phyloP scores from a whole-genome alignment of 139 green algal genomes.

The Tetradesmus lagerheimii region DNA sequence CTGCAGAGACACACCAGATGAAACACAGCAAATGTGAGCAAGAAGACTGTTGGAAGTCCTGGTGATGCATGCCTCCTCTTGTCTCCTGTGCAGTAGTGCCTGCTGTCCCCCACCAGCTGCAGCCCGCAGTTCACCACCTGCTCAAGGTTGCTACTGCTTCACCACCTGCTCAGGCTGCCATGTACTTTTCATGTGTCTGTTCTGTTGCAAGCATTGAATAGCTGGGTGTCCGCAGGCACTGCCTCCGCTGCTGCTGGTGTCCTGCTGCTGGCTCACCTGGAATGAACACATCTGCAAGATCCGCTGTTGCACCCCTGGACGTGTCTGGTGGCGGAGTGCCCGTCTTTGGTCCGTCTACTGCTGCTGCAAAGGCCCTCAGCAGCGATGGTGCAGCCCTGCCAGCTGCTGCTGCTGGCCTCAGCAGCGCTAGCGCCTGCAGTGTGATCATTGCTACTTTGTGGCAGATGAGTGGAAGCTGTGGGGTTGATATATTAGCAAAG shows the following conservation, averaged over 20 bases:
- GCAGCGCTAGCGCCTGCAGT: neutral
- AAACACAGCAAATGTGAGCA: neutral
- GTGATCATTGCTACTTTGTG: neutral
- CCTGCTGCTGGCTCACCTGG: neutral
- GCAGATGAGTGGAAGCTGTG: neutral
- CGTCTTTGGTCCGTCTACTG: constrained; percentile 33
- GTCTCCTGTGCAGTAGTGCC: too few species aligned
- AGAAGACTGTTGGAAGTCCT: neutral
- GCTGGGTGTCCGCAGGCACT: too few species aligned
- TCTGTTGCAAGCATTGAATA: too few species aligned
- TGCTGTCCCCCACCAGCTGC: neutral
- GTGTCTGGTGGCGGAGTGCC: constrained; percentile 77
- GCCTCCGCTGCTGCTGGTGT: too few species aligned
- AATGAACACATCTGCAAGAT: constrained; percentile 85
- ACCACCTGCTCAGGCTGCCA: neutral
- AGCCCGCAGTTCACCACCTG: too few species aligned
- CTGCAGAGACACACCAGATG: neutral
- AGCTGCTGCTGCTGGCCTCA: neutral
- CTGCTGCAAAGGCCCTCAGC: constrained; percentile 14
- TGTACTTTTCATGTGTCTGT: too few species aligned
- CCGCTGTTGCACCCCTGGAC: constrained; percentile 80
- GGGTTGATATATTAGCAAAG: neutral
- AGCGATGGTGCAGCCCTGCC: constrained; percentile 4
- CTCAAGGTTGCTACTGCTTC: neutral
- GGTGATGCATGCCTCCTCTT: neutral